Conservation (phyloP, 805 yeast species). For the Lipomyces kockii region DNA sequence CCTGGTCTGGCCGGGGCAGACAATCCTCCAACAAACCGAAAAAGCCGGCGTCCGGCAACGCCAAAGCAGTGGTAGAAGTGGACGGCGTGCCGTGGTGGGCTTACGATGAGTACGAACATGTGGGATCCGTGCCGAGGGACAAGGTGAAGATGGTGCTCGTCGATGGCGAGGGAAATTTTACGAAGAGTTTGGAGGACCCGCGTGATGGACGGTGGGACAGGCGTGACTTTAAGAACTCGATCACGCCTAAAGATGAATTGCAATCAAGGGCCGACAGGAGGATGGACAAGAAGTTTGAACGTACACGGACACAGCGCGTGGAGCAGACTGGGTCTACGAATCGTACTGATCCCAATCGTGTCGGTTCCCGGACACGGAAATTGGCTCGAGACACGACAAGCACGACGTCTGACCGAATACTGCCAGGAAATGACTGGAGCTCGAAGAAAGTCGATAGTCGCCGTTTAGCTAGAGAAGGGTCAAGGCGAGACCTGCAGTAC, state of each 20-base stretch:
- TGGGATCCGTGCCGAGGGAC: neutral
- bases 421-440: neutral
- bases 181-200: neutral
- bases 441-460: neutral
- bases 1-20: neutral
- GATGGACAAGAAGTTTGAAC: neutral
- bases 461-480: neutral
- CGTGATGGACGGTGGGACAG: neutral
- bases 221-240: neutral
- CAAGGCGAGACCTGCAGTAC: neutral
- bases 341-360: neutral
- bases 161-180: neutral
- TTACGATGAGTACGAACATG: neutral
- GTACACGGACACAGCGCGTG: neutral
- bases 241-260: neutral
- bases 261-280: neutral
- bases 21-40: neutral
- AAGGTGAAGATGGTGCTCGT: neutral
- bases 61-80: neutral
- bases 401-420: neutral
- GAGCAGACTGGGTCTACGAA: neutral
- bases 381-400: neutral
- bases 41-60: neutral
- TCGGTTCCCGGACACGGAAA: neutral
- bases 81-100: constrained; percentile 1